Evolutionary conservation across 2,329 filamentous ascomycete species (phyloP).

Genomic region (Leptographium radiaticola): DNA sequence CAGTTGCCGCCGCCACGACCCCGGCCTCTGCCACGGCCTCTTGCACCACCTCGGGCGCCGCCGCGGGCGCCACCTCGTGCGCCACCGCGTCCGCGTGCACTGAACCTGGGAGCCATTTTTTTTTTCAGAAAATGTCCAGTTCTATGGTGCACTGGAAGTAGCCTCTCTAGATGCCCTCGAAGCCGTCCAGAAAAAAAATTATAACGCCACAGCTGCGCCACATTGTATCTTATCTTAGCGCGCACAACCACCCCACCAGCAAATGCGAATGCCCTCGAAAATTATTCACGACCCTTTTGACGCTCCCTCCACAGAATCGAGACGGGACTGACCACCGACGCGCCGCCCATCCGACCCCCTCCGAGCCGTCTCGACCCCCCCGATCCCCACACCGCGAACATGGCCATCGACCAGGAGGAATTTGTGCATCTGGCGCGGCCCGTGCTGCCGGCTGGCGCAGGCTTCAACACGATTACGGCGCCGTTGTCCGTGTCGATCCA

Average conservation of each 20-base stretch:
- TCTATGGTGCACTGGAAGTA: background rate
- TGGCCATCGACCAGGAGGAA: slow-evolving; percentile 67
- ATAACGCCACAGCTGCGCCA: background rate
- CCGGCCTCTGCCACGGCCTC: slow-evolving; percentile 16
- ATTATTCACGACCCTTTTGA: slow-evolving; percentile 9
- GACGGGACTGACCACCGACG: slow-evolving; percentile 1
- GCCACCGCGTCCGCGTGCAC: slow-evolving; percentile 17
- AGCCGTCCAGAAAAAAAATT: slow-evolving; percentile 2
- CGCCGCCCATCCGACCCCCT: slow-evolving; percentile 10
- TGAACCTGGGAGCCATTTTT: slow-evolving; percentile 25
- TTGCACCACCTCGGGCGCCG: slow-evolving; percentile 15
- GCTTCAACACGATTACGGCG: slow-evolving; percentile 73
- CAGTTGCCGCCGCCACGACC: slow-evolving; percentile 15
- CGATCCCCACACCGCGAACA: slow-evolving; percentile 26
- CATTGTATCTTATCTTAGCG: slow-evolving; percentile 33
- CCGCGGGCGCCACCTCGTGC: slow-evolving; percentile 18
- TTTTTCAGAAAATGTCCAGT: background rate
- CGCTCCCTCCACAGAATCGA: background rate
- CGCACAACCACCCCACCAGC: slow-evolving; percentile 29
- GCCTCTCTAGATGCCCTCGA: background rate
- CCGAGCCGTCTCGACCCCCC: slow-evolving; percentile 3
- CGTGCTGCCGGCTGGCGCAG: slow-evolving; percentile 67
- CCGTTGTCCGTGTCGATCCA: slow-evolving; percentile 91
- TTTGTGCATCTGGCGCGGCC: slow-evolving; percentile 94
- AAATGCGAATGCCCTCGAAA: slow-evolving; percentile 16